Evolutionary conservation across 306 rosid species (phyloP), one percentile per base, ranked within the genome.

Genomic region (Macrotyloma uniflorum): DNA sequence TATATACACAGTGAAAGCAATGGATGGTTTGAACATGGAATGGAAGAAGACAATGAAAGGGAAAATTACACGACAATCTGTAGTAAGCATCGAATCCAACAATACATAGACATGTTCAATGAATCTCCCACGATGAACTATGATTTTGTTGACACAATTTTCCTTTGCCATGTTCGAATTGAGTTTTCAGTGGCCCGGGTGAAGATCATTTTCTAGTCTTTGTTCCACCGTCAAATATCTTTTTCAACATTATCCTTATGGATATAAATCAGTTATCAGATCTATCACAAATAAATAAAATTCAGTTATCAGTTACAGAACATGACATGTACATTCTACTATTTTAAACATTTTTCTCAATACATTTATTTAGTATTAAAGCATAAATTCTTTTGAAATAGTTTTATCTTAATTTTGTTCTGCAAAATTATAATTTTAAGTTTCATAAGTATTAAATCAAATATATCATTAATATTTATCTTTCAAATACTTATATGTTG

Each of bases 61-160:
- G 40, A 57, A 73, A 57, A 15, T 26, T 18, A 6, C 18, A 42
- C 68, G 51, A 38, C 69, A 59, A 58, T 42, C 23, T 42, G 57
- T 57, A 42, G 43, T 1, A 74, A 74, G 57, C 33, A 58, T 58
- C 43, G 30, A 59, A 59, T 43, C 55, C 28, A 59, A 43, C 46
- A 58, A 5, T 58, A 11, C 0, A 42, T 3, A 50, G 32, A 74
- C 18, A 42, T 18, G 45, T 74, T 28, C 70, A 74, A 42, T 59
- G 79, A 74, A 74, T 74, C 79, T 74, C 11, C 32, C 28, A 58
- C 33, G 1, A 58, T 74, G 13, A 58, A 42, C 69, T 38, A 36
- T 43, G 53, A 14, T 40, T 19, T 70, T 71, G 11, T 10, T 18
- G 4, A 20, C 62, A 20, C 35, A 36, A 38, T 53, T 71, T 72